Evolutionary conservation across 164 flowering plant genomes (phyloP), one percentile per base, ranked within the genome.

Genomic region (Amborella trichopoda): DNA sequence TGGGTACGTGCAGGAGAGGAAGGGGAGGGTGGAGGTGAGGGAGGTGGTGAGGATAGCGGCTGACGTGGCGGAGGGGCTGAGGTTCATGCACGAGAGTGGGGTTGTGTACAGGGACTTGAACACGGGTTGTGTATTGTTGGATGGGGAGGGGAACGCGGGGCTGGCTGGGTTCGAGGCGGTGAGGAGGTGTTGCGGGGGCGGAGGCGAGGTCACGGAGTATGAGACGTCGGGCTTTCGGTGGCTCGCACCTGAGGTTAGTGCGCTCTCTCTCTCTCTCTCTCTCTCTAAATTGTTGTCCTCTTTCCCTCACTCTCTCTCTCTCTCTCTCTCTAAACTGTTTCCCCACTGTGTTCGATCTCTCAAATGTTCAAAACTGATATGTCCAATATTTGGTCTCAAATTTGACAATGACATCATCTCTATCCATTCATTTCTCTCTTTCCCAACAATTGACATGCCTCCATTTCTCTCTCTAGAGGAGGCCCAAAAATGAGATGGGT

Each of bases 221-320:
- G 98, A 90, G 63, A 90, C 87, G 13, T 91, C 88, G 55, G 98
- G 98, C 19, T 86, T 77, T 51, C 70, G 91, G 40, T 90, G 96
- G 98, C 81, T 86, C 4, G 95, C 98, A 54, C 98, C 98, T 1
- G 98, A 90, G 98, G 98, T 90, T 65, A 23, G 84, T 70, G 34
- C 45, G 42, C 51, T n/a, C n/a, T n/a, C n/a, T n/a, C n/a, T n/a
- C n/a, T n/a, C n/a, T n/a, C n/a, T n/a, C n/a, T n/a, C n/a, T n/a
- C n/a, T n/a, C n/a, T n/a, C n/a, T n/a, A n/a, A n/a, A n/a, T n/a
- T n/a, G n/a, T n/a, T n/a, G n/a, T n/a, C n/a, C n/a, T n/a, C n/a
- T n/a, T n/a, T n/a, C n/a, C n/a, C n/a, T n/a, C n/a, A n/a, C n/a
- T n/a, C n/a, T n/a, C n/a, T n/a, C n/a, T n/a, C n/a, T n/a, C n/a